These are phyloP conservation scores for Magnaporthiopsis incrustans DNA, from an alignment of 2,329 filamentous ascomycete genomes.

Conservation along the genomic window DNA sequence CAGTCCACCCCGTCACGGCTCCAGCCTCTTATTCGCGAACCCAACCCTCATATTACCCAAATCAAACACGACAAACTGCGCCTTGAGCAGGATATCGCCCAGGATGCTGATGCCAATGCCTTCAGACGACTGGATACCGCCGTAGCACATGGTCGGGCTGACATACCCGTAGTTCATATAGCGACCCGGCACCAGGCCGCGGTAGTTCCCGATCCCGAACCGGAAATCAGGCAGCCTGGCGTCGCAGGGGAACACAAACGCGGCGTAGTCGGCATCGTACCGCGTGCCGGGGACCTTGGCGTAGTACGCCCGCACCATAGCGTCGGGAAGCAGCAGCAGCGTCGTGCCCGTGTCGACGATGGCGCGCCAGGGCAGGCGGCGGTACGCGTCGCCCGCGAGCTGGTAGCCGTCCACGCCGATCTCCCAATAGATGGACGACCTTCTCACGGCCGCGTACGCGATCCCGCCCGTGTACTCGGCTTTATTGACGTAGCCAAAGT, in stretches of 20 bases:
- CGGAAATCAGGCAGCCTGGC: conserved; percentile 25
- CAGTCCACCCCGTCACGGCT: neutral
- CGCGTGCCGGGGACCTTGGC: conserved; percentile 25
- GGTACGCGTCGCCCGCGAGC: conserved; percentile 37
- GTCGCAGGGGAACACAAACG: conserved; percentile 28
- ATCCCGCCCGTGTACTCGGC: conserved; percentile 46
- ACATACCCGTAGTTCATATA: conserved; percentile 12
- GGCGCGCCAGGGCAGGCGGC: conserved; percentile 22
- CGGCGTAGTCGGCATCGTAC: conserved; percentile 25
- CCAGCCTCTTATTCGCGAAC: conserved; percentile 26
- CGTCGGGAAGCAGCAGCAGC: conserved; percentile 27
- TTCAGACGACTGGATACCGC: conserved; percentile 22
- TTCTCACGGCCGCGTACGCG: conserved; percentile 41
- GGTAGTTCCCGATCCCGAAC: conserved; percentile 24
- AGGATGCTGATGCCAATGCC: conserved; percentile 20
- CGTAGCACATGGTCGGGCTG: conserved; percentile 22
- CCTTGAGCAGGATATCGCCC: conserved; percentile 22
- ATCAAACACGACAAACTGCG: conserved; percentile 25
- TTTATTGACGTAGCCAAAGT: conserved; percentile 48
- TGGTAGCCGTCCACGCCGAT: conserved; percentile 42
- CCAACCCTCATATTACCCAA: conserved; percentile 30
- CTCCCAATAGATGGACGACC: conserved; percentile 45
- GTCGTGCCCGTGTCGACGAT: conserved; percentile 36
- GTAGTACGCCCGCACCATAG: conserved; percentile 32
- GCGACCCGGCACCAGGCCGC: conserved; percentile 25